These are phyloP conservation scores for Cutaneotrichosporon sp. DNA, from an alignment of 1,284 basidiomycete genomes.

Conservation along the genomic window DNA sequence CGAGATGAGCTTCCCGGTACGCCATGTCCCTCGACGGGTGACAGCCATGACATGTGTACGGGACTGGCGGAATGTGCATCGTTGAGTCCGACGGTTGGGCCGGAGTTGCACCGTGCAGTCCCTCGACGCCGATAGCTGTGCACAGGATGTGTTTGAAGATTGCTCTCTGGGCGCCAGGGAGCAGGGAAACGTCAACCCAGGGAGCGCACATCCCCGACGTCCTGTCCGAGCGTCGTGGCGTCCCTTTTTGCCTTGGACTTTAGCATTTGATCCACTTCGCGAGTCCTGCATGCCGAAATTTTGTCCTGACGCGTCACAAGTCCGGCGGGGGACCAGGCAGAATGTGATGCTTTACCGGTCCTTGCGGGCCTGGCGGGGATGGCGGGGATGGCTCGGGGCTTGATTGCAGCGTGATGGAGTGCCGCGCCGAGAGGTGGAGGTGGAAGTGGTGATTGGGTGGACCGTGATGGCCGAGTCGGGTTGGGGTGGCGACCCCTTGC, in stretches of 20 bases:
- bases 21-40: not conserved
- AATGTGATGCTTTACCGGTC: not conserved
- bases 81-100: not conserved
- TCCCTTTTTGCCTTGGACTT: too few relatives aligned
- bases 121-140: not conserved
- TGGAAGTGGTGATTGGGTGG: not conserved
- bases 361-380: too few relatives aligned
- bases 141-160: not conserved
- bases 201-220: too few relatives aligned
- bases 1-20: not conserved
- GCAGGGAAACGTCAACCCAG: too few relatives aligned
- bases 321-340: too few relatives aligned
- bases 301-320: not conserved
- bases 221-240: too few relatives aligned
- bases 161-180: too few relatives aligned
- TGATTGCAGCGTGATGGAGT: too few relatives aligned
- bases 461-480: not conserved
- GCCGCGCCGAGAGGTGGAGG: not conserved
- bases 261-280: too few relatives aligned
- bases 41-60: not conserved
- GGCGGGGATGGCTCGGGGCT: not conserved
- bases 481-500: not conserved
- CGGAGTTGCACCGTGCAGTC: not conserved
- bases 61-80: not conserved
- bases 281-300: too few relatives aligned